Base-by-base conservation (phyloP, 805 yeast species). In the Candida krabiensis region DNA sequence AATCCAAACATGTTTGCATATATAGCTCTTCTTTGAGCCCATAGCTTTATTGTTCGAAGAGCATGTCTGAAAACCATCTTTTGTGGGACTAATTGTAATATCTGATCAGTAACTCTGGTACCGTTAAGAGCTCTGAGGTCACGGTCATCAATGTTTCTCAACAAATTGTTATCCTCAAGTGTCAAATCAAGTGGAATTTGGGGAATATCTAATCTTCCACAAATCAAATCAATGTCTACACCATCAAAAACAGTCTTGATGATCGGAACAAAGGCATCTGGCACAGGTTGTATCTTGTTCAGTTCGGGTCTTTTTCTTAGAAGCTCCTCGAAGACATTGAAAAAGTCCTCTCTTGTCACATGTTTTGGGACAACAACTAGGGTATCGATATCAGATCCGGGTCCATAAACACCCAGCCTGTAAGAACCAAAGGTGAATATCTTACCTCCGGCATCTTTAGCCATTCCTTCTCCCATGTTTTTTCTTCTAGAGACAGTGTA, bases 391-490 rank as follows among this genome's bases (percentile, higher is more conserved):
- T 93, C 99, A 0, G 96, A 85, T 1, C 99, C 98, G 0, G 98
- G 98, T 0, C 98, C 98, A 65, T 90, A 88, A 11, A 93, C 99
- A 4, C 99, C 99, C 30, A 93, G 66, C 46, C 96, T 72, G 56
- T 90, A 93, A 1, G 97, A 89, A 1, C 99, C 99, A 66, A 77
- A 93, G 0, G 97, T 89, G 60, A 90, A 93, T n/a, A 93, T 79
- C 60, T 93, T 93, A 25, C 99, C 99, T 26, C 99, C 99, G 0
- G 98, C 95, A 62, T 93, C 99, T 39, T 69, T 75, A 0, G 98
- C 96, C 97, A 93, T 89, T 2, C 97, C 96, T 44, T 93, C 98
- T 24, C 89, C 80, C 96, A 93, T 89, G 56, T 91, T 90, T 56
- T 85, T 89, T 44, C 73, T 77, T 47, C 77, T 73, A 3, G 95